phyloP scores from a whole-genome alignment of 352 stramenopile genomes.

The Phytopythium delawarense region DNA sequence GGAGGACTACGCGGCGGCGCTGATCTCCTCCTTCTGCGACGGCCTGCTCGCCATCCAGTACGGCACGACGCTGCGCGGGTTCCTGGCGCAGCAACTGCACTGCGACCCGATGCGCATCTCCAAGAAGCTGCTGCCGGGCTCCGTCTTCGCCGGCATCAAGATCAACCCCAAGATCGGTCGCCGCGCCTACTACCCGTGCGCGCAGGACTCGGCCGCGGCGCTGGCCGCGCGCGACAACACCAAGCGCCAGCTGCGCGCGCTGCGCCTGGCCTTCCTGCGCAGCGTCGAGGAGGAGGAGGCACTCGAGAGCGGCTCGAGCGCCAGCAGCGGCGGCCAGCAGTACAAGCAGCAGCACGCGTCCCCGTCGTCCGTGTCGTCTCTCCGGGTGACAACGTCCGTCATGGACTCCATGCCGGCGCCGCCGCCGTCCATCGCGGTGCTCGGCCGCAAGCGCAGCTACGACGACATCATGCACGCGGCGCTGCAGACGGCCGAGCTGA shows the following conservation, averaged over 20 bases:
- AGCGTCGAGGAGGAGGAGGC: conserved; percentile 59
- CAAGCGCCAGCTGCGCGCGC: conserved; percentile 26
- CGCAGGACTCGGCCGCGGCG: conserved; percentile 37
- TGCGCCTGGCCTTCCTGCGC: conserved; percentile 46
- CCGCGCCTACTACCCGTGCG: conserved; percentile 61
- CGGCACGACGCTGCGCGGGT: conserved; percentile 69
- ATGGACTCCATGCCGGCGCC: conserved; percentile 3
- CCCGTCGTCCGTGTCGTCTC: conserved; percentile 4
- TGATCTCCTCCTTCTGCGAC: conserved; percentile 67
- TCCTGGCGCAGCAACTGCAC: conserved; percentile 70
- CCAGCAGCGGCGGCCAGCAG: conserved; percentile 4
- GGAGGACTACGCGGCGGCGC: conserved; percentile 58
- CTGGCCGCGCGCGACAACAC: conserved; percentile 36
- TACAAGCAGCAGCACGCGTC: conserved; percentile 5
- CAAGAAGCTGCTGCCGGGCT: conserved; percentile 71
- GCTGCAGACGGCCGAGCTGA: conserved; percentile 18
- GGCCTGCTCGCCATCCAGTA: conserved; percentile 65
- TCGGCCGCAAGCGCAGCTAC: conserved; percentile 35
- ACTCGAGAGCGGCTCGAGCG: conserved; percentile 7
- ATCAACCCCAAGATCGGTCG: conserved; percentile 74
- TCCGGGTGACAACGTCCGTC: neutral
- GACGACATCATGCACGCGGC: conserved; percentile 32
- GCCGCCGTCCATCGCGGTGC: conserved; percentile 8
- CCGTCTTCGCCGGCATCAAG: conserved; percentile 56
- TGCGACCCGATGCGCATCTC: conserved; percentile 81